Evolutionary conservation across 495 filamentous ascomycete genomes (phyloP).

Genomic region (Penicillium alfredii): DNA sequence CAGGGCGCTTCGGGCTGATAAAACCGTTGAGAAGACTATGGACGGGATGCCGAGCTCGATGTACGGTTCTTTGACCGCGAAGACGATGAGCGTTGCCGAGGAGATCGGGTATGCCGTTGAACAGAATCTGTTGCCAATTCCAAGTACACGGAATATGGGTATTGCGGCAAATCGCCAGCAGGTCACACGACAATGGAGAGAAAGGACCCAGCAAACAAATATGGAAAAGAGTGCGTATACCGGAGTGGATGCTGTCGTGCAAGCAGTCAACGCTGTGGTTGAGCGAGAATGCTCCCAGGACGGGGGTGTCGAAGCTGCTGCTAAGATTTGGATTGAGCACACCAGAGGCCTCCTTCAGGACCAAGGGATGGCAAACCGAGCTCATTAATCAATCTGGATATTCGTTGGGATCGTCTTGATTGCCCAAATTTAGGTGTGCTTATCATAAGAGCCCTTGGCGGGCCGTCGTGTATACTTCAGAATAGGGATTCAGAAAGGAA

Average conservation of each 20-base stretch:
- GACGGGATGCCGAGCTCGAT: constrained; percentile 43
- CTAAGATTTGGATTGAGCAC: constrained; percentile 42
- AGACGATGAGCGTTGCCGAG: constrained; percentile 57
- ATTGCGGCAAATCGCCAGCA: constrained; percentile 56
- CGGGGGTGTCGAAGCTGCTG: constrained; percentile 29
- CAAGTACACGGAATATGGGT: constrained; percentile 80
- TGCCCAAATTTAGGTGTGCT: background rate
- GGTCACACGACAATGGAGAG: constrained; percentile 13
- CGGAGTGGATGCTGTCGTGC: constrained; percentile 8
- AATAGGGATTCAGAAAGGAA: constrained; percentile 17
- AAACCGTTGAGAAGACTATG: constrained; percentile 29
- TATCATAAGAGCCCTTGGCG: too few relatives aligned
- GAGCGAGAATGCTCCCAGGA: constrained; percentile 37
- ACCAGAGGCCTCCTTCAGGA: constrained; percentile 29
- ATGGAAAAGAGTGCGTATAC: background rate
- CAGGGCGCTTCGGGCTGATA: constrained; percentile 35
- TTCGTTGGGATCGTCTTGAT: too few relatives aligned
- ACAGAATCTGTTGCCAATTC: constrained; percentile 75
- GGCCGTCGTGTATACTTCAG: too few relatives aligned
- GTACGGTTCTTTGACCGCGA: constrained; percentile 70
- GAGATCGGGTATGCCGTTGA: constrained; percentile 73
- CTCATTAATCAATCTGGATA: constrained; percentile 7
- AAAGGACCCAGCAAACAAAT: background rate
- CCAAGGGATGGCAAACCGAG: constrained; percentile 4
- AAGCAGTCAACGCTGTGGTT: constrained; percentile 28